Percentiles rank a stretch among this genome's conserved stretches.
Conservation (phyloP, 2,329 filamentous ascomycete species). For the Trichoderma sp. region DNA sequence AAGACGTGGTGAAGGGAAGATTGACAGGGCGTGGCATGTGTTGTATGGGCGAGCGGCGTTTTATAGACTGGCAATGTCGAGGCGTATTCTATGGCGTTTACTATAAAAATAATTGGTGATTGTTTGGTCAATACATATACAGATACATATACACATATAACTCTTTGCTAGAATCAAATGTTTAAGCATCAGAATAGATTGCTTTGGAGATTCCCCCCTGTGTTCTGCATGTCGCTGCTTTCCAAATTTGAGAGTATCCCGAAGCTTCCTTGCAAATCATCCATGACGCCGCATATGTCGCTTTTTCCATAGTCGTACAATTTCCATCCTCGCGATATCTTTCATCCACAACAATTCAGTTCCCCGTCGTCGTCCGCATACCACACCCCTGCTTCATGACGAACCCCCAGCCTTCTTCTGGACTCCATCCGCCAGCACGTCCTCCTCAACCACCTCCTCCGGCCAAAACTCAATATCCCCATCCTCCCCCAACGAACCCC, state of each 20-base stretch:
- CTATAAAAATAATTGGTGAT: not conserved
- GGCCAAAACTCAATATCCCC: slow-evolving; percentile 95
- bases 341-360: not conserved
- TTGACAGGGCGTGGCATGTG: not conserved
- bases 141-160: slow-evolving; percentile 2
- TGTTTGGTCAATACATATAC: not conserved
- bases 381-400: not conserved
- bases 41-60: slow-evolving; percentile 30
- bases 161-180: slow-evolving; percentile 15
- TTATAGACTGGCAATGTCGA: slow-evolving; percentile 7
- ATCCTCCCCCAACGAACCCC: slow-evolving; percentile 69
- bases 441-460: slow-evolving; percentile 53
- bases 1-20: slow-evolving; percentile 47
- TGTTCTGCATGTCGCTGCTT: not conserved
- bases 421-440: slow-evolving; percentile 30
- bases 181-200: not conserved
- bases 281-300: slow-evolving; percentile 23
- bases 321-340: not conserved
- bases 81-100: slow-evolving; percentile 25
- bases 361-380: not conserved
- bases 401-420: slow-evolving; percentile 14
- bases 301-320: slow-evolving; percentile 21
- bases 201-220: not conserved
- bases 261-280: not conserved
- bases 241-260: not conserved